Evolutionary conservation across 2,329 filamentous ascomycete species (phyloP), one percentile per base, ranked within the genome.

Genomic region (Verticillium longisporum): DNA sequence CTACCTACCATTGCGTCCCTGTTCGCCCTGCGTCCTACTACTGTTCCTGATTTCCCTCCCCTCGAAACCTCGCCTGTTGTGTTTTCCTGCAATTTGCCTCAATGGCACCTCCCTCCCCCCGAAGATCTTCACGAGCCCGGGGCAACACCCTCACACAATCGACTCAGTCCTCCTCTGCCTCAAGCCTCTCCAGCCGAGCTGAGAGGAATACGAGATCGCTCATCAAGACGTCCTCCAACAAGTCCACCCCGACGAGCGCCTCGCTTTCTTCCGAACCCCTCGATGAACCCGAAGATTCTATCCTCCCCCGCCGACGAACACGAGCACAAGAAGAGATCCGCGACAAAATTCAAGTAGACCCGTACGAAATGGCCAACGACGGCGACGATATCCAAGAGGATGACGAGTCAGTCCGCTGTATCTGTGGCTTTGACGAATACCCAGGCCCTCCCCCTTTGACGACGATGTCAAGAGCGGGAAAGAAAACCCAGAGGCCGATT

Each of bases 391-490:
- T 89, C 57, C 90, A 91, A 62, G 90, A 90, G 70, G 92, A 97
- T 73, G 93, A 97, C 71, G 95, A 98, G 78, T 87, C 95, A 61
- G 97, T 97, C 71, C 88, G 95, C 67, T 99, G 95, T 78, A 88
- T 99, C 66, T 99, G 95, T 77, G 93, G 92, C 68, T 88, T 90
- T 68, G 92, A 96, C 71, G 95, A 99, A 61, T 98, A 98, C 76
- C 95, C 95, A 26, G 95, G 95, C 60, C 90, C 88, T 69, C 84
- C 89, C 84, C 84, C 61, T 82, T 84, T 68, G 83, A 88, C 66
- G 80, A 82, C 60, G 79, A 82, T 65, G 72, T 76, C 59, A 83
- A 82, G 64, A 73, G 78, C 57, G 78, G 76, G 64, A 86, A 85
- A 67, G 82, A 85, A 62, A 81, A 84, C 62, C 80, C 80, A 70